Conservation (phyloP, 106 monocot species). For the Dactylorhiza incarnata region DNA sequence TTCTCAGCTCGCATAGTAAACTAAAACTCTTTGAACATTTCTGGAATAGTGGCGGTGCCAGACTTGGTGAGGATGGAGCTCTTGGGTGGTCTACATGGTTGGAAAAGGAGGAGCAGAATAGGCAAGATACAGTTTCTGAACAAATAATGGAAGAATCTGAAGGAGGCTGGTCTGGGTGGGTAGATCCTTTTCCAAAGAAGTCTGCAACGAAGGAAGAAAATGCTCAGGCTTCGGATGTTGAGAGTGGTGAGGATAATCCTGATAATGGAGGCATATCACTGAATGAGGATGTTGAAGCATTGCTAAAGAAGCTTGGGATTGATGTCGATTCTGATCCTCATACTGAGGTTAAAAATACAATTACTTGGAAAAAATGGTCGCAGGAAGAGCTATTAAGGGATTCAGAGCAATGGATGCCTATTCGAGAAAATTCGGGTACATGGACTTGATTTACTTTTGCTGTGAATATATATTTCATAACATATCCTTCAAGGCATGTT, state of each 20-base stretch:
- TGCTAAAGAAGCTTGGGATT: conserved; percentile 84
- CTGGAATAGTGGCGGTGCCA: conserved; percentile 68
- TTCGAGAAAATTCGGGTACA: conserved; percentile 67
- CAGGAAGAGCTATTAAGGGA: conserved; percentile 66
- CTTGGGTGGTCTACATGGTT: conserved; percentile 84
- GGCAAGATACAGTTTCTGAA: conserved; percentile 24
- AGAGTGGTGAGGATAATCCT: conserved; percentile 30
- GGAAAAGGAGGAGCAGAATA: conserved; percentile 61
- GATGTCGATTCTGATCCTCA: conserved; percentile 60
- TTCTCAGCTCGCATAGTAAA: conserved; percentile 65
- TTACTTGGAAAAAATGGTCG: conserved; percentile 92
- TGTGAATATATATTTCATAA: conserved; percentile 11
- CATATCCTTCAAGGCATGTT: conserved; percentile 1
- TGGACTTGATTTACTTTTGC: conserved; percentile 17
- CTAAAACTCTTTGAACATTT: conserved; percentile 92
- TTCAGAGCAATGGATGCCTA: conserved; percentile 84
- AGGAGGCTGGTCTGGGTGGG: conserved; percentile 94
- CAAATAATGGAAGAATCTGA: conserved; percentile 55
- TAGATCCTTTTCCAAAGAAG: conserved; percentile 29
- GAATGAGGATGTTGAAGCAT: conserved; percentile 61
- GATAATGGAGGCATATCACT: conserved; percentile 26
- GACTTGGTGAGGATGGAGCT: conserved; percentile 80
- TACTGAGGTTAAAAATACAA: conserved; percentile 69
- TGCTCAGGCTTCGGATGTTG: conserved; percentile 19
- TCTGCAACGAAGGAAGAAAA: conserved; percentile 23